Conservation (phyloP, 202 grass and related monocot genomes). For the Bolboschoenoplectus hybrid region DNA sequence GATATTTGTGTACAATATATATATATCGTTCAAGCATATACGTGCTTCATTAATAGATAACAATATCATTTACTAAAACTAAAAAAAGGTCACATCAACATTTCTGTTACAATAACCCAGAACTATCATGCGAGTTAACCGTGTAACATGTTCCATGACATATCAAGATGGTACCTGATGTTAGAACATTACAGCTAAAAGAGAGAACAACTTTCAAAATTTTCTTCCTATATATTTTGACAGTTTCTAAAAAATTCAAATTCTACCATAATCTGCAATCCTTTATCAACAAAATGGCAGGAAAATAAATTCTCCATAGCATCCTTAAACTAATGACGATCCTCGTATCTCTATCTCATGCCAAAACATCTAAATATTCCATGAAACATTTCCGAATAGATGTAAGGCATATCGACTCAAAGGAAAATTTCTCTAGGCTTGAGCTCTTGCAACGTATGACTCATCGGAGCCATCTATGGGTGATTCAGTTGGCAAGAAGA, state of each 20-base stretch:
- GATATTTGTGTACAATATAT: too few species aligned
- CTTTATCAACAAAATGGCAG: not conserved
- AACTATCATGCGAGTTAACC: too few species aligned
- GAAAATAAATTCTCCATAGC: not conserved
- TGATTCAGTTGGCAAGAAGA: slow-evolving; percentile 3
- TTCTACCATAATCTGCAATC: not conserved
- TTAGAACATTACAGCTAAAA: not conserved
- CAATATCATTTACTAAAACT: too few species aligned
- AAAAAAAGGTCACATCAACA: too few species aligned
- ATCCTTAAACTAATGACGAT: not conserved
- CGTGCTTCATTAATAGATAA: too few species aligned
- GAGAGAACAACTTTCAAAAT: not conserved
- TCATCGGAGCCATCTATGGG: slow-evolving; percentile 51
- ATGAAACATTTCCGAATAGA: slow-evolving; percentile 46
- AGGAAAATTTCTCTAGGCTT: slow-evolving; percentile 49
- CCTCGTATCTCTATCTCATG: not conserved
- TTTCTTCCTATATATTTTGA: not conserved
- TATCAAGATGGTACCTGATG: not conserved
- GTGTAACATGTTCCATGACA: too few species aligned
- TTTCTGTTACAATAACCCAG: too few species aligned
- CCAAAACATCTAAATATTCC: not conserved
- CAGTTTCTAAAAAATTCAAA: not conserved
- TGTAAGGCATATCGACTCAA: slow-evolving; percentile 59
- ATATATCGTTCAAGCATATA: too few species aligned
- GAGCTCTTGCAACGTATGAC: slow-evolving; percentile 57